Evolutionary conservation across 164 flowering plant species (phyloP).

Genomic region (Kalanchoe fedtschenkoi): DNA sequence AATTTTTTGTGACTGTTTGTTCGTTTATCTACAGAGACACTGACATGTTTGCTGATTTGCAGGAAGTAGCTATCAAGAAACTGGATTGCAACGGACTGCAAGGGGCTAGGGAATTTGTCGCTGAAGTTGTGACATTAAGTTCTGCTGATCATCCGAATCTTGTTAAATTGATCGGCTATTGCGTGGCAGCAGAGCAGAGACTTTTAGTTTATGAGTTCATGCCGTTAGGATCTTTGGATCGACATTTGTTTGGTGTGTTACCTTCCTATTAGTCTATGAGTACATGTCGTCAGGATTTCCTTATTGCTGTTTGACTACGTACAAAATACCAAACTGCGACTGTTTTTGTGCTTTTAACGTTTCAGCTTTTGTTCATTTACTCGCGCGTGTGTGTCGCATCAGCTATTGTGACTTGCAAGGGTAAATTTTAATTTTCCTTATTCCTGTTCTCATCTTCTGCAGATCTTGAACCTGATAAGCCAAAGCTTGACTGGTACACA

Average conservation of each 20-base stretch:
- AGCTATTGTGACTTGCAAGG: background rate
- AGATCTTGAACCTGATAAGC: constrained; percentile 5
- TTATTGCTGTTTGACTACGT: no score
- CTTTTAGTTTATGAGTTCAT: constrained; percentile 8
- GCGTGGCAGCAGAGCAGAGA: constrained; percentile 6
- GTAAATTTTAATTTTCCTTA: background rate
- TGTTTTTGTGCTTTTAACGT: background rate
- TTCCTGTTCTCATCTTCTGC: background rate
- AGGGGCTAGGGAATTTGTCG: constrained; percentile 7
- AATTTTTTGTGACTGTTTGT: background rate
- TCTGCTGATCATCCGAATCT: constrained; percentile 9
- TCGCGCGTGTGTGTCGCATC: background rate
- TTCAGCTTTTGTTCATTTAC: background rate
- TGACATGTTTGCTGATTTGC: background rate
- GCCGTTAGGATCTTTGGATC: constrained; percentile 8
- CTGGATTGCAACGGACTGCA: constrained; percentile 8
- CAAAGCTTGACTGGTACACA: constrained; percentile 7
- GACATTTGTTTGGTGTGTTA: constrained; percentile 4
- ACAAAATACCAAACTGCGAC: background rate
- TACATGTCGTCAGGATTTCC: no score
- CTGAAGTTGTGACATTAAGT: constrained; percentile 9
- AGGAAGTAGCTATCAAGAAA: constrained; percentile 8
- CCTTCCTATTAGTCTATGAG: no score
- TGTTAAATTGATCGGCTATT: constrained; percentile 8
- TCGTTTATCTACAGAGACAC: background rate